Base-by-base conservation (phyloP, 176 grass and related monocot species). In the Hordeum marinum region DNA sequence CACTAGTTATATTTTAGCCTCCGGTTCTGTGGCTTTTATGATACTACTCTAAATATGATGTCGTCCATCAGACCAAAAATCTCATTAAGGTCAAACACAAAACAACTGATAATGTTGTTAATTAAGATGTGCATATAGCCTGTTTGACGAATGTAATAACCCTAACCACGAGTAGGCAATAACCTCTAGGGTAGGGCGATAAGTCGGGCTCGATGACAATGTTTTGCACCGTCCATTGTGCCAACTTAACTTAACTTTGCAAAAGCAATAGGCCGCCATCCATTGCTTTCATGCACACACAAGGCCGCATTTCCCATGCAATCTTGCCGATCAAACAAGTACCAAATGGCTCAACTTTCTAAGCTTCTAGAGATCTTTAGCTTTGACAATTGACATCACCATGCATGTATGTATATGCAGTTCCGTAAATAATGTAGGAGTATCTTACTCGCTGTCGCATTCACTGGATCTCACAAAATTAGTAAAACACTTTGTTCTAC, bases 341-440 rank as follows among this genome's bases (percentile, higher is more conserved):
- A 79, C 36, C 29, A 1, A 82, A 72, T 55, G 72, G 46, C 27
- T 79, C 25, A 36, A 60, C 74, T 39, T 87, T 86, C 71, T 24
- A 83, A 79, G 75, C 72, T 87, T 90, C 80, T 83, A 87, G 84
- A 87, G n/a, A 60, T 72, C 59, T 87, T 86, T 83, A 79, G 21
- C 75, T 79, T 90, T 90, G 59, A 83, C 74, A 79, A 74, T 79
- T 65, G 42, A 57, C 76, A 73, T 83, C 50, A 61, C 21, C 35
- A 75, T 18, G 40, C 41, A 65, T 65, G 25, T 46, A 66, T 66
- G 21, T 59, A 27, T 70, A 25, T 29, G 69, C 42, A 73, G 34
- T 36, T 32, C 13, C 72, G 71, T 57, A 42, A 77, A 81, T 55
- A 69, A 81, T 70, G 18, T 65, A 82, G 18, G 55, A 77, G 77